Evolutionary conservation across 176 grass and related monocot species (phyloP).

Genomic region (Rhipidocladum racemiflorum): DNA sequence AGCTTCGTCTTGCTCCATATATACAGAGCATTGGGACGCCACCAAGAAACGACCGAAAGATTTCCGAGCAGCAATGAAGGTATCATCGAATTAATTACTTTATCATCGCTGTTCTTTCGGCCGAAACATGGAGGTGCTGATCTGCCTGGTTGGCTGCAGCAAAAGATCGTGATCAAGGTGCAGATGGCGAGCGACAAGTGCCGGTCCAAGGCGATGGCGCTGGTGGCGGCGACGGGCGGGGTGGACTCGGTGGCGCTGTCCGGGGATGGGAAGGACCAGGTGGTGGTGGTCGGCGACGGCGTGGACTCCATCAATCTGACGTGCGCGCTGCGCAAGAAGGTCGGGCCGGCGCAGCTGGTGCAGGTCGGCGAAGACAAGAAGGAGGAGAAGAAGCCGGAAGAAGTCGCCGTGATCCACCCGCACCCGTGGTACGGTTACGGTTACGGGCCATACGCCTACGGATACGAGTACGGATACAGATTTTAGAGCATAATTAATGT

Average conservation of each 20-base stretch:
- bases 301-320: conserved; percentile 52
- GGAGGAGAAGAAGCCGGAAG: background rate
- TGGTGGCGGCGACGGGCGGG: conserved; percentile 37
- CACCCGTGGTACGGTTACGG: background rate
- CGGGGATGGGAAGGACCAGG: conserved; percentile 31
- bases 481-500: too few relatives aligned
- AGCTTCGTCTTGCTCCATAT: background rate
- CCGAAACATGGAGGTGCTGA: background rate
- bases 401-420: background rate
- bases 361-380: conserved; percentile 29
- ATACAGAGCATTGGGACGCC: background rate
- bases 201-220: conserved; percentile 52
- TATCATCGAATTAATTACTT: background rate
- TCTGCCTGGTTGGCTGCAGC: background rate
- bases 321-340: conserved; percentile 38
- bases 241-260: conserved; percentile 46
- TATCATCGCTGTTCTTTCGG: background rate
- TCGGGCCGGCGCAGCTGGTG: conserved; percentile 22
- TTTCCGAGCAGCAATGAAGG: background rate
- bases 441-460: too few relatives aligned
- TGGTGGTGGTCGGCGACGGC: conserved; percentile 48
- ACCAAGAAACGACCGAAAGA: background rate
- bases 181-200: conserved; percentile 45
- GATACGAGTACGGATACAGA: background rate
- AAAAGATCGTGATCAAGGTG: conserved; percentile 66